Conservation (phyloP, 148 eudicot genomes). For the Rhododendron williamsianum region DNA sequence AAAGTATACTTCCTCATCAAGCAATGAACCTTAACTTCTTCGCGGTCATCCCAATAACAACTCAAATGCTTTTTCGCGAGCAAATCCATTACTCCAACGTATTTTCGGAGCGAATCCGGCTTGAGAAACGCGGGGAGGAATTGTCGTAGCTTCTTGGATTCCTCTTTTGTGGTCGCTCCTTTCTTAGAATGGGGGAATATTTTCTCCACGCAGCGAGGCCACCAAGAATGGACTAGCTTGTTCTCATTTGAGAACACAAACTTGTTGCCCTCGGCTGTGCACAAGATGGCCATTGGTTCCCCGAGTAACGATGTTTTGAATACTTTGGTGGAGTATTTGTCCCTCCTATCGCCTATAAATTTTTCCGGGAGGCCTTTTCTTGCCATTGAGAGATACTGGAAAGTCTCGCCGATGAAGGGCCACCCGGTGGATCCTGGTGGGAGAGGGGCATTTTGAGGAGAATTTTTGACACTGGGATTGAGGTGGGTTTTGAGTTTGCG, state of each 20-base stretch:
- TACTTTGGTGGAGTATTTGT: conserved; percentile 13
- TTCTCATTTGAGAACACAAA: conserved; percentile 14
- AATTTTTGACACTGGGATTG: background rate
- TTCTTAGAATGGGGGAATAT: conserved; percentile 18
- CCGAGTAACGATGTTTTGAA: conserved; percentile 17
- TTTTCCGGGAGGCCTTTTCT: conserved; percentile 13
- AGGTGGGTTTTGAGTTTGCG: background rate
- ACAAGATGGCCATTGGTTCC: conserved; percentile 12
- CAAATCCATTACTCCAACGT: conserved; percentile 11
- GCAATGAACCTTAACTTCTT: conserved; percentile 9
- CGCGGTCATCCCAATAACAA: conserved; percentile 4
- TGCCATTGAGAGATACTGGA: conserved; percentile 12
- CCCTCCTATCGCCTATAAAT: conserved; percentile 7
- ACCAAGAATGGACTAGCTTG: conserved; percentile 18
- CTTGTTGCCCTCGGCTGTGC: conserved; percentile 19
- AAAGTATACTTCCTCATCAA: conserved; percentile 17
- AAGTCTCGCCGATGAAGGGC: conserved; percentile 19
- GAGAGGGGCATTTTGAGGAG: background rate
- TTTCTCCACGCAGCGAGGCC: conserved; percentile 12
- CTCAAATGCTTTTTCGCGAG: conserved; percentile 11
- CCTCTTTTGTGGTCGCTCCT: conserved; percentile 14
- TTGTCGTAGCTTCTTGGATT: conserved; percentile 14
- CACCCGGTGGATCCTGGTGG: conserved; percentile 18
- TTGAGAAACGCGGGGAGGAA: conserved; percentile 16
- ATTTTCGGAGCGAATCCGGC: conserved; percentile 7